These are phyloP conservation scores for Podochytrium sp. DNA, from an alignment of 192 early-diverging fungal species.

Conservation along the genomic window DNA sequence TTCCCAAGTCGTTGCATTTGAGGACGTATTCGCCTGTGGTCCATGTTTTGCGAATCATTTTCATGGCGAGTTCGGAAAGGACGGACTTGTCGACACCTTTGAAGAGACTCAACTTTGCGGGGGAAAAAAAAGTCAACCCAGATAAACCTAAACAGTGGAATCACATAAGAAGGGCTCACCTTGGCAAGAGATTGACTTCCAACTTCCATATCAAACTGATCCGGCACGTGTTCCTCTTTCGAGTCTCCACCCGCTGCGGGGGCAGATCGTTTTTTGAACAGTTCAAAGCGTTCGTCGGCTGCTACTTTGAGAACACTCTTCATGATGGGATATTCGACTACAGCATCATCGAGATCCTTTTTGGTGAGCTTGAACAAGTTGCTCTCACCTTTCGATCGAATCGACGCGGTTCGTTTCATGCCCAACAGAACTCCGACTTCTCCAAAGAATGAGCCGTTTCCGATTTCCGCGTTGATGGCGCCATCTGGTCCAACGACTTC, in stretches of 20 bases:
- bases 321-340: conserved; percentile 43
- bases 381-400: conserved; percentile 52
- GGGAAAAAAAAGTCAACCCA: neutral
- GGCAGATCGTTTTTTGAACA: neutral
- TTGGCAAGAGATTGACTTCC: conserved; percentile 43
- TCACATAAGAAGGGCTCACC: conserved; percentile 8
- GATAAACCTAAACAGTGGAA: no score
- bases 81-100: conserved; percentile 35
- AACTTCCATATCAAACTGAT: conserved; percentile 50
- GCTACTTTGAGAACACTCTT: conserved; percentile 40
- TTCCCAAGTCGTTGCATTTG: conserved; percentile 27
- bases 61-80: conserved; percentile 40
- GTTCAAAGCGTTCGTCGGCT: conserved; percentile 43
- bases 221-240: neutral
- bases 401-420: conserved; percentile 47
- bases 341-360: conserved; percentile 34
- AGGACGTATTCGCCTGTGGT: conserved; percentile 40
- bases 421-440: conserved; percentile 53
- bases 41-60: conserved; percentile 42
- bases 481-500: conserved; percentile 40
- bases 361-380: conserved; percentile 44
- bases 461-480: conserved; percentile 45
- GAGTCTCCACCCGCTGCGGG: neutral
- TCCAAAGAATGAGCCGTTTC: conserved; percentile 52
- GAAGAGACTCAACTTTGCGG: conserved; percentile 37